A percentile compares a stretch with the other conserved stretches of the same genome.
Conservation (phyloP, 176 grass and related monocot species). For the Paspalum vaginatum region DNA sequence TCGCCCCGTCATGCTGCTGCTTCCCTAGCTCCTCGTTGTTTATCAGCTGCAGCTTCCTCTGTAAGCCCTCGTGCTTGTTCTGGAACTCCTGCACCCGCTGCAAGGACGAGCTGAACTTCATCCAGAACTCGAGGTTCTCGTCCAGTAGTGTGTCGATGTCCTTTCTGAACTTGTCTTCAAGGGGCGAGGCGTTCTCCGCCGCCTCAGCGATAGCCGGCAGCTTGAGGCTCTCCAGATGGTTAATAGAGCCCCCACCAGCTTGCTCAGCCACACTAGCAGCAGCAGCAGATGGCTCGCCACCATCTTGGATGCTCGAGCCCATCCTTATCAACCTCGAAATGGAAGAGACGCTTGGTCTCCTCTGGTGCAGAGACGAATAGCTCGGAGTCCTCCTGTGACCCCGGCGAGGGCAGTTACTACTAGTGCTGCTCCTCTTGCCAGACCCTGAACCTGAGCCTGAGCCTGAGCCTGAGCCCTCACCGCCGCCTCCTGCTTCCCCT, state of each 20-base stretch:
- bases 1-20: not conserved
- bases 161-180: slow-evolving; percentile 71
- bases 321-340: slow-evolving; percentile 51
- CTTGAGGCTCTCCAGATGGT: slow-evolving; percentile 44
- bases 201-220: slow-evolving; percentile 36
- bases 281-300: not conserved
- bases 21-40: slow-evolving; percentile 5
- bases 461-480: slow-evolving; percentile 6
- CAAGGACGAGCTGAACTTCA: slow-evolving; percentile 83
- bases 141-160: slow-evolving; percentile 82
- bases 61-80: slow-evolving; percentile 46
- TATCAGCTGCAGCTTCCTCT: slow-evolving; percentile 29
- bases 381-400: slow-evolving; percentile 54
- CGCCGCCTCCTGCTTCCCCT: slow-evolving; percentile 8
- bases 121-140: slow-evolving; percentile 94
- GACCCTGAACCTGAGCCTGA: too few species aligned
- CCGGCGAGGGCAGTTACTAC: not conserved
- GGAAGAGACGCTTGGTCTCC: slow-evolving; percentile 42
- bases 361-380: slow-evolving; percentile 35
- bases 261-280: not conserved
- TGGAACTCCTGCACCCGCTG: slow-evolving; percentile 80
- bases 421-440: too few species aligned
- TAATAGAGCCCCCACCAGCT: not conserved
- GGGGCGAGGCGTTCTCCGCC: slow-evolving; percentile 32
- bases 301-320: slow-evolving; percentile 25